Evolutionary conservation across 768 basidiomycete genomes (phyloP).

Genomic region (Xerocomus potaroensis): DNA sequence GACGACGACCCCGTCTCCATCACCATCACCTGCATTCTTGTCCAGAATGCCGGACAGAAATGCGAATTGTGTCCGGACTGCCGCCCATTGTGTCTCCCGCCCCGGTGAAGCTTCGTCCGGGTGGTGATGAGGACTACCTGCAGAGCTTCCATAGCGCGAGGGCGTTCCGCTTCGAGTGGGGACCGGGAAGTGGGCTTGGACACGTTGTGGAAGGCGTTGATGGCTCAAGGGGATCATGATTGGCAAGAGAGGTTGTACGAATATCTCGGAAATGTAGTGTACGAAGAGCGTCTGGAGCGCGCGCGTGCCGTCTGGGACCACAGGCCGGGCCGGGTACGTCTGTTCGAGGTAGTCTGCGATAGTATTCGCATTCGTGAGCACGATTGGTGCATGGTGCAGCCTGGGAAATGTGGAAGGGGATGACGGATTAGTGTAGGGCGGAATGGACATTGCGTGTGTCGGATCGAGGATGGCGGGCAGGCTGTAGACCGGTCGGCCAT

Average conservation of each 20-base stretch:
- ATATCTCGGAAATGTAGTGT: slow-evolving; percentile 62
- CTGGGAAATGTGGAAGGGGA: slow-evolving; percentile 15
- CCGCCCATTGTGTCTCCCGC: slow-evolving; percentile 61
- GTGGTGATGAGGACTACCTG: background rate
- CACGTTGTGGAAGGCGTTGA: slow-evolving; percentile 52
- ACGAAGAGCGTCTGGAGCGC: slow-evolving; percentile 68
- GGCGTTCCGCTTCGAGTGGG: slow-evolving; percentile 22
- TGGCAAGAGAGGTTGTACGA: slow-evolving; percentile 60
- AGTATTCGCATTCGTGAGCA: slow-evolving; percentile 54
- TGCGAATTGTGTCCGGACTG: slow-evolving; percentile 63
- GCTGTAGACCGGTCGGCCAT: slow-evolving; percentile 61
- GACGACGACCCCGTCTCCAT: slow-evolving; percentile 58
- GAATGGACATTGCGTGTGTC: slow-evolving; percentile 5
- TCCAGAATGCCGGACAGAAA: slow-evolving; percentile 62
- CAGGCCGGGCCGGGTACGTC: slow-evolving; percentile 62
- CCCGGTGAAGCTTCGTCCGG: slow-evolving; percentile 25
- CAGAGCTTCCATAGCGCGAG: background rate
- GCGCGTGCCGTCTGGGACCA: slow-evolving; percentile 67
- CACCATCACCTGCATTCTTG: slow-evolving; percentile 60
- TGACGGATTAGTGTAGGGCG: background rate
- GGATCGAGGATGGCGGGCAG: slow-evolving; percentile 69
- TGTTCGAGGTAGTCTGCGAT: slow-evolving; percentile 74
- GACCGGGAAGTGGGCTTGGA: slow-evolving; percentile 46
- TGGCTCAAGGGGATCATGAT: slow-evolving; percentile 70
- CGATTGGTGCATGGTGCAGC: slow-evolving; percentile 41